Conservation (phyloP, 768 basidiomycete species). For the Tricholoma saponaceum region DNA sequence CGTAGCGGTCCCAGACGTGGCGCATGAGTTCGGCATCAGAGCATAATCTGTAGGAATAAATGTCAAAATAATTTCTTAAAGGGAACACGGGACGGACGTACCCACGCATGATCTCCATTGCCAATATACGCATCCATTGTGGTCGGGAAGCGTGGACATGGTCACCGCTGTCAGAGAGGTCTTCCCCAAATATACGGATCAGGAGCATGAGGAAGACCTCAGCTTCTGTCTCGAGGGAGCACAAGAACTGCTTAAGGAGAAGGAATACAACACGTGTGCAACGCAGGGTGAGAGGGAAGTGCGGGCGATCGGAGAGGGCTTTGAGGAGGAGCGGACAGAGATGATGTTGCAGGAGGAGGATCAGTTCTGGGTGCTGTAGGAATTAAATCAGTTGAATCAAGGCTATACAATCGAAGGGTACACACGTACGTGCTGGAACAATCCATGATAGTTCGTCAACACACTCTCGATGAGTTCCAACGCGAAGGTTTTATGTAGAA, state of each 20-base stretch:
- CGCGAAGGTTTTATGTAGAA: conserved; percentile 89
- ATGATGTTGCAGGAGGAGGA: conserved; percentile 84
- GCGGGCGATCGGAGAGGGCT: conserved; percentile 73
- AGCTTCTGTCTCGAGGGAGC: conserved; percentile 74
- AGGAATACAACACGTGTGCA: conserved; percentile 93
- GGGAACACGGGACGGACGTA: conserved; percentile 20
- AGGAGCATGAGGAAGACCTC: conserved; percentile 82
- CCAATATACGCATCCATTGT: conserved; percentile 85
- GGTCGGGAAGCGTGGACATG: conserved; percentile 45
- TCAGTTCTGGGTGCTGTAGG: conserved; percentile 70
- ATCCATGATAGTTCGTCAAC: conserved; percentile 84
- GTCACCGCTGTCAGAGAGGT: conserved; percentile 26
- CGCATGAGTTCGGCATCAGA: conserved; percentile 77
- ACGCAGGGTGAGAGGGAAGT: conserved; percentile 86
- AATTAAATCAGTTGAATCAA: conserved; percentile 1
- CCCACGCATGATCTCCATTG: conserved; percentile 93
- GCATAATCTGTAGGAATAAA: conserved; percentile 50
- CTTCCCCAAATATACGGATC: conserved; percentile 60
- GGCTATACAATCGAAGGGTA: conserved; percentile 9
- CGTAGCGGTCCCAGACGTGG: conserved; percentile 76
- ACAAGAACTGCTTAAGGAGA: conserved; percentile 85
- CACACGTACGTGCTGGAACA: conserved; percentile 66
- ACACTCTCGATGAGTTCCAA: conserved; percentile 98
- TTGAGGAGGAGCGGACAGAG: conserved; percentile 89
- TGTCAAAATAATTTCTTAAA: not conserved